Evolutionary conservation across 257 asterid species (phyloP).

Genomic region (Nemophila menziesii): DNA sequence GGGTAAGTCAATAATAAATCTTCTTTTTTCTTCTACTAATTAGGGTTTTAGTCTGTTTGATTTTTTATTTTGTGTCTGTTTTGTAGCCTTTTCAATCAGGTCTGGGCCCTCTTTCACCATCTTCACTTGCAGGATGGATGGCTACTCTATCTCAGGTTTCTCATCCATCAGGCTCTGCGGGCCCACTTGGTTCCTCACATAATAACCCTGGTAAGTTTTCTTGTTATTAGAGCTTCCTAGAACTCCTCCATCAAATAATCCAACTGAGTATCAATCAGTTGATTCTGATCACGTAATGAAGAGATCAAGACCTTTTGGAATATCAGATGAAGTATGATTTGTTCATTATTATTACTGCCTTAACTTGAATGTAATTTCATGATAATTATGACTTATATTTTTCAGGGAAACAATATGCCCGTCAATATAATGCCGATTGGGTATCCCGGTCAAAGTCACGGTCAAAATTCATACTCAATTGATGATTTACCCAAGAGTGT

Average conservation of each 20-base stretch:
- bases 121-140: conserved; percentile 58
- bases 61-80: no score
- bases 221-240: conserved; percentile 39
- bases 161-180: conserved; percentile 47
- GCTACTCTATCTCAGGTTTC: conserved; percentile 39
- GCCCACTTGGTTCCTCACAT: conserved; percentile 40
- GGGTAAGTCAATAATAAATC: no score
- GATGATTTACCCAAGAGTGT: conserved; percentile 54
- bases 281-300: conserved; percentile 43
- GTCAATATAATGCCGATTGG: conserved; percentile 43
- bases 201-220: conserved; percentile 27
- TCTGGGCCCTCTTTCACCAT: conserved; percentile 34
- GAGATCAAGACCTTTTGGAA: conserved; percentile 44
- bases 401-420: conserved; percentile 40
- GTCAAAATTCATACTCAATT: conserved; percentile 37
- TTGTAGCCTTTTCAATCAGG: conserved; percentile 45
- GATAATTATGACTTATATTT: conserved; percentile 1
- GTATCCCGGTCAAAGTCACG: conserved; percentile 33
- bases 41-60: no score
- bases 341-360: background rate
- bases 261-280: conserved; percentile 43
- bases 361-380: no score
- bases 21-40: no score
- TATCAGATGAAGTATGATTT: conserved; percentile 49
- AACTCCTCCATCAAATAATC: conserved; percentile 39